Percentiles rank a stretch among this genome's conserved stretches.
These are phyloP conservation scores for Plasmodium falciparum DNA, from an alignment of 169 alveolate genomes.

Conservation along the genomic window DNA sequence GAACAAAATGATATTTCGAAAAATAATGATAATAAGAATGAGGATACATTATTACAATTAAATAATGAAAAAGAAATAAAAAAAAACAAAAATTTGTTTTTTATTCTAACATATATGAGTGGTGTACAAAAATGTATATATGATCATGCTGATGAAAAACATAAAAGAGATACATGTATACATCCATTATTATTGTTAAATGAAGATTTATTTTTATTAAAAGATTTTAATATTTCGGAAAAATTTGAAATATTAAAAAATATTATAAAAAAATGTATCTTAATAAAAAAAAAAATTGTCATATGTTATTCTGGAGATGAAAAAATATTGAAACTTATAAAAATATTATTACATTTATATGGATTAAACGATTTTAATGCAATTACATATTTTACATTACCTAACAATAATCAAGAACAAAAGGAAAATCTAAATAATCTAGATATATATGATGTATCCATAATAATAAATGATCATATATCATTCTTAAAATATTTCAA, in stretches of 20 bases:
- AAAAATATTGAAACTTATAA: conserved; percentile 34
- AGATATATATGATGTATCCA: conserved; percentile 26
- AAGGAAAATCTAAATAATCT: neutral
- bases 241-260: conserved; percentile 59
- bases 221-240: conserved; percentile 73
- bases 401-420: neutral
- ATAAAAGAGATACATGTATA: conserved; percentile 26
- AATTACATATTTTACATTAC: neutral
- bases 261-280: conserved; percentile 36
- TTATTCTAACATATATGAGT: conserved; percentile 66
- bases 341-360: conserved; percentile 27
- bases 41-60: neutral
- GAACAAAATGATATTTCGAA: too few species aligned
- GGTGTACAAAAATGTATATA: conserved; percentile 71
- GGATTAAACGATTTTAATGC: neutral
- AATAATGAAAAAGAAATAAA: neutral
- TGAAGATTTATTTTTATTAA: conserved; percentile 32
- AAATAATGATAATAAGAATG: too few species aligned
- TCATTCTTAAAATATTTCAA: conserved; percentile 17
- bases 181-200: conserved; percentile 65
- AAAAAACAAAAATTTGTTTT: neutral
- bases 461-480: conserved; percentile 48
- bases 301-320: conserved; percentile 67
- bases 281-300: conserved; percentile 51
- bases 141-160: conserved; percentile 37